Evolutionary conservation across 331 rosid genomes (phyloP).

Genomic region (Phaseolus coccineus): DNA sequence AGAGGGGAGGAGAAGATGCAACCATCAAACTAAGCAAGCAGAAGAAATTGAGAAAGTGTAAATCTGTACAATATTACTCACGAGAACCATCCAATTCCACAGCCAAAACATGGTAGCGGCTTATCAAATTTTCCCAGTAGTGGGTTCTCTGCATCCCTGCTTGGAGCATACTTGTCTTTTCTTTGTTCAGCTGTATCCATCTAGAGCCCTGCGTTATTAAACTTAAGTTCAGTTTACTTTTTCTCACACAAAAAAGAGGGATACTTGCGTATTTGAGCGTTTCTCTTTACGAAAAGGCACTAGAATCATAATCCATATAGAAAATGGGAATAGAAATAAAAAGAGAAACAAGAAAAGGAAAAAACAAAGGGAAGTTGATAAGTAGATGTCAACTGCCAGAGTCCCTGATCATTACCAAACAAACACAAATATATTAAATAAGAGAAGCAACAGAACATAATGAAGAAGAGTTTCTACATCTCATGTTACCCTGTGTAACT

Average conservation of each 20-base stretch:
- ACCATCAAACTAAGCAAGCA: conserved; percentile 27
- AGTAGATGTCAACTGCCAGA: conserved; percentile 14
- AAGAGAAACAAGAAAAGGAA: conserved; percentile 7
- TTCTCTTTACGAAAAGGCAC: neutral
- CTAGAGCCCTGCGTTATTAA: conserved; percentile 47
- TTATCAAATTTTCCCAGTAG: conserved; percentile 61
- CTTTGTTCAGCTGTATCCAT: conserved; percentile 49
- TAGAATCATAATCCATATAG: neutral
- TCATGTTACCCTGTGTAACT: conserved; percentile 5
- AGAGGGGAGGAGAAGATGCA: conserved; percentile 16
- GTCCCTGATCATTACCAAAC: conserved; percentile 20
- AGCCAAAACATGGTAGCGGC: conserved; percentile 68
- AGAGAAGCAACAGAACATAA: conserved; percentile 6
- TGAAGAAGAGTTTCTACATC: neutral
- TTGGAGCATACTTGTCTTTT: conserved; percentile 44
- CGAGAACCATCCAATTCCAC: conserved; percentile 73
- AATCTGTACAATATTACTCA: conserved; percentile 47
- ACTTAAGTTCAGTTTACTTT: conserved; percentile 42
- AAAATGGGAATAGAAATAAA: conserved; percentile 3
- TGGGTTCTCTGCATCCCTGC: conserved; percentile 46
- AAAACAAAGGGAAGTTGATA: neutral
- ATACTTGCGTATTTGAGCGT: neutral
- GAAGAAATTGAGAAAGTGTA: conserved; percentile 28
- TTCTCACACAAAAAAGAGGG: conserved; percentile 20
- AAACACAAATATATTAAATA: neutral